Evolutionary conservation across 1,139 yeast genomes (phyloP).

Genomic region (Protomyces macrosporus): DNA sequence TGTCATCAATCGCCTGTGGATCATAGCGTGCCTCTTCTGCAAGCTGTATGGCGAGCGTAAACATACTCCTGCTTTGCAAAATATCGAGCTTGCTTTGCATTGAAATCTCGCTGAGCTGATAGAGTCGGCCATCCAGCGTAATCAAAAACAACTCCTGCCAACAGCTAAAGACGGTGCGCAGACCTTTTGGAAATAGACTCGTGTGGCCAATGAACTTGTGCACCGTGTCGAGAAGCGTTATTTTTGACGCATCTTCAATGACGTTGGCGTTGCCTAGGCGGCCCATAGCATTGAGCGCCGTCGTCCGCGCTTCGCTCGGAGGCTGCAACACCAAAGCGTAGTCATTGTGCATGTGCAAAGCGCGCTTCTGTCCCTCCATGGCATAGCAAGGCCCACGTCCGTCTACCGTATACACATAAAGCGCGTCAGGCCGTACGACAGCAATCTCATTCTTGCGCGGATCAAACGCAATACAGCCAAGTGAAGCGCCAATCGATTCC

Average conservation of each 20-base stretch:
- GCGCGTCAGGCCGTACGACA: conserved; percentile 51
- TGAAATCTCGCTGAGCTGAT: conserved; percentile 62
- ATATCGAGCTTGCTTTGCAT: conserved; percentile 64
- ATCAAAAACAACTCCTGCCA: conserved; percentile 58
- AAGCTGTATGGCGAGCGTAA: conserved; percentile 64
- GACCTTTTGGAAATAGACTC: conserved; percentile 59
- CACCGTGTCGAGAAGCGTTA: conserved; percentile 60
- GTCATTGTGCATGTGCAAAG: conserved; percentile 47
- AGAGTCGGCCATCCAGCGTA: conserved; percentile 70
- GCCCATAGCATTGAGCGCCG: conserved; percentile 3
- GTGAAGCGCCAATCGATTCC: conserved; percentile 65
- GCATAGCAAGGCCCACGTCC: conserved; percentile 56
- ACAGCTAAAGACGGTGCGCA: conserved; percentile 52
- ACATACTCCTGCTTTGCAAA: conserved; percentile 65
- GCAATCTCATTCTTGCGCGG: conserved; percentile 44
- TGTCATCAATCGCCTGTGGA: conserved; percentile 44
- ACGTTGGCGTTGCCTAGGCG: conserved; percentile 25
- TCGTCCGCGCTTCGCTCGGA: conserved; percentile 20
- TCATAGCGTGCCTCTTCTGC: conserved; percentile 50
- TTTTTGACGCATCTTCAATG: conserved; percentile 42
- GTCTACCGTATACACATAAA: conserved; percentile 52
- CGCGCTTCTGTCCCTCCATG: conserved; percentile 56
- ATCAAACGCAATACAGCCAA: conserved; percentile 57
- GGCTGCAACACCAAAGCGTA: conserved; percentile 58
- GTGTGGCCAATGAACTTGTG: conserved; percentile 69